Evolutionary conservation across 139 green algal species (phyloP), one percentile per base, ranked within the genome.

Genomic region (Picochlorum sp.): DNA sequence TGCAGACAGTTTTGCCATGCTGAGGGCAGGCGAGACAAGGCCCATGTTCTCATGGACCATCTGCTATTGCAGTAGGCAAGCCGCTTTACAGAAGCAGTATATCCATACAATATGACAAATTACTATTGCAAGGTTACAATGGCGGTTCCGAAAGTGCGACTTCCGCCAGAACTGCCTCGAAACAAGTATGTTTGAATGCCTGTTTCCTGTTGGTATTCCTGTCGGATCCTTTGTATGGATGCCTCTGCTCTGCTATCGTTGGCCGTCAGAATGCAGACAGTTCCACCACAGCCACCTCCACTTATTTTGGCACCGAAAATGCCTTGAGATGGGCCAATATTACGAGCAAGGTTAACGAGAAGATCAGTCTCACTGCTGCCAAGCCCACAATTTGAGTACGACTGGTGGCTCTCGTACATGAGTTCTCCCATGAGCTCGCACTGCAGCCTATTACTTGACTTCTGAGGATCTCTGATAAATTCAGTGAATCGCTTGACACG

Each of bases 301-400:
- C 88, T 97, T 68, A 97, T 96, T 71, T 97, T 97, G 3, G 88
- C 91, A 2, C 92, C 92, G 60, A 79, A 95, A 37, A 98, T 65
- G 1, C 73, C 50, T 0, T 74, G 73, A 6, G 21, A 34, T 4
- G 60, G 6, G 2, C 74, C 69, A 15, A 38, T 47, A 10, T 57
- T 60, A 6, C 31, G 24, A 3, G 79, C 78, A 0, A 59, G 45
- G 4, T 10, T 49, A 21, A 89, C 81, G 4, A 96, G 56, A 15
- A 44, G 45, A 56, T 89, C 69, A 13, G 85, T 92, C 45, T 76
- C 81, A 14, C 76, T 50, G 34, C 71, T 86, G 2, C 85, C 88
- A 38, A 96, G 63, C 1, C 82, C 78, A 62, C 80, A 86, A 34
- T 69, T 47, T 11, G 57, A 70, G 76, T 96, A 96, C 64, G 72